Evolutionary conservation across 2,329 filamentous ascomycete genomes (phyloP).

Genomic region (Trichoderma gracile): DNA sequence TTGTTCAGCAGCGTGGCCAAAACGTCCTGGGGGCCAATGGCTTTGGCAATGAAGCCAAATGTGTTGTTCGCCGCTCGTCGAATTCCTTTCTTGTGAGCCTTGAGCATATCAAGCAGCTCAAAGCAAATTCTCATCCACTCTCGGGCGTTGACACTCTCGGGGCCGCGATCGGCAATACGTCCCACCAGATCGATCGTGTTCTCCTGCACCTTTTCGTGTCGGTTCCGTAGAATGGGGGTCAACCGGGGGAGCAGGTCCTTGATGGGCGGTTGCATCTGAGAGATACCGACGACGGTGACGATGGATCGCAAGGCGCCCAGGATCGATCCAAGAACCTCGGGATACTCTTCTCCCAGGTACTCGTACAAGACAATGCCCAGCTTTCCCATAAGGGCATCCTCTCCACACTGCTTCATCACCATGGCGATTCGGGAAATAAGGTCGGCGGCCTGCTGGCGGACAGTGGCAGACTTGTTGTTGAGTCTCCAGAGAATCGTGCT

Average conservation of each 20-base stretch:
- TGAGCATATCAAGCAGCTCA: conserved; percentile 97
- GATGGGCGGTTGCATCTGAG: conserved; percentile 97
- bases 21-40: conserved; percentile 96
- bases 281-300: conserved; percentile 96
- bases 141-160: conserved; percentile 92
- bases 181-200: conserved; percentile 98
- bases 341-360: conserved; percentile 97
- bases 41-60: conserved; percentile 98
- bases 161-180: conserved; percentile 94
- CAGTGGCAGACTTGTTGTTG: conserved; percentile 97
- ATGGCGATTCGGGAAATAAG: conserved; percentile 95
- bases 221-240: conserved; percentile 96
- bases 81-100: conserved; percentile 99
- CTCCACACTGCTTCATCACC: conserved; percentile 98
- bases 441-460: conserved; percentile 94
- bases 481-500: conserved; percentile 93
- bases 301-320: conserved; percentile 92
- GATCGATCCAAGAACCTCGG: conserved; percentile 95
- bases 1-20: conserved; percentile 95
- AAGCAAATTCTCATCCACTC: conserved; percentile 99
- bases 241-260: conserved; percentile 91
- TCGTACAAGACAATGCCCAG: conserved; percentile 94
- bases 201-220: conserved; percentile 98
- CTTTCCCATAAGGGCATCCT: conserved; percentile 94
- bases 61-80: conserved; percentile 98